These are phyloP conservation scores for Fusarium pseudocircinatum DNA, from an alignment of 2,329 filamentous ascomycete genomes.

Conservation along the genomic window DNA sequence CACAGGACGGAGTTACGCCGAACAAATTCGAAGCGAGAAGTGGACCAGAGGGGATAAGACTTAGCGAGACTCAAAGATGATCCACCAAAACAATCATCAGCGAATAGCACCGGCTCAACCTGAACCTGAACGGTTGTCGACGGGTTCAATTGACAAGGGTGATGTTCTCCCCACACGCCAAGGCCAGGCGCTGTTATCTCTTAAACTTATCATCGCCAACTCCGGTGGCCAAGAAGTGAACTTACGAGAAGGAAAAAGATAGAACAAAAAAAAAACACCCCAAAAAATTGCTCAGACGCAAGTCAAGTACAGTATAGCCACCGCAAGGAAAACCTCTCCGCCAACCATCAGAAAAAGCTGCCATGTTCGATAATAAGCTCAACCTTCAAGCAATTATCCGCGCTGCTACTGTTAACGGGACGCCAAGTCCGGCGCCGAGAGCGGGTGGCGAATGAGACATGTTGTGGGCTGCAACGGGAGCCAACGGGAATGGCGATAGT, in stretches of 20 bases:
- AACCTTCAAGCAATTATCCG: conserved; percentile 16
- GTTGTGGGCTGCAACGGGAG: conserved; percentile 17
- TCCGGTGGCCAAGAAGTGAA: conserved; percentile 12
- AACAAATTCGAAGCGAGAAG: conserved; percentile 3
- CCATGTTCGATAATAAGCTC: conserved; percentile 17
- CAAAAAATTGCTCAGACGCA: not conserved
- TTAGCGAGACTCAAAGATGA: conserved; percentile 3
- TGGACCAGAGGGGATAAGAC: conserved; percentile 1
- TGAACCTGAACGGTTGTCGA: conserved; percentile 6
- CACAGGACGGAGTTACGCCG: conserved; percentile 32
- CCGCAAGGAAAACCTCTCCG: not conserved
- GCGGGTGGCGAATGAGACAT: conserved; percentile 27
- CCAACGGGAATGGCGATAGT: conserved; percentile 23
- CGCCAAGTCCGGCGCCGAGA: conserved; percentile 25
- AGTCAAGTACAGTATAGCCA: conserved; percentile 15
- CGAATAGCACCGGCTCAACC: conserved; percentile 2
- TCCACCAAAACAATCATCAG: not conserved
- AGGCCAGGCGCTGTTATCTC: not conserved
- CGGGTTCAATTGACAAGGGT: conserved; percentile 12
- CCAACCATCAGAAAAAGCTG: conserved; percentile 25
- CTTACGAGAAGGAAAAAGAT: not conserved
- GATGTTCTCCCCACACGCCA: conserved; percentile 12
- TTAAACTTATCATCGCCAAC: conserved; percentile 7
- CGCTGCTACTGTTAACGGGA: conserved; percentile 15
- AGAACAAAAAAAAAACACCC: no score